These are phyloP conservation scores for Cladosporium oxysporum DNA, from an alignment of 2,329 filamentous ascomycete species.

Conservation along the genomic window DNA sequence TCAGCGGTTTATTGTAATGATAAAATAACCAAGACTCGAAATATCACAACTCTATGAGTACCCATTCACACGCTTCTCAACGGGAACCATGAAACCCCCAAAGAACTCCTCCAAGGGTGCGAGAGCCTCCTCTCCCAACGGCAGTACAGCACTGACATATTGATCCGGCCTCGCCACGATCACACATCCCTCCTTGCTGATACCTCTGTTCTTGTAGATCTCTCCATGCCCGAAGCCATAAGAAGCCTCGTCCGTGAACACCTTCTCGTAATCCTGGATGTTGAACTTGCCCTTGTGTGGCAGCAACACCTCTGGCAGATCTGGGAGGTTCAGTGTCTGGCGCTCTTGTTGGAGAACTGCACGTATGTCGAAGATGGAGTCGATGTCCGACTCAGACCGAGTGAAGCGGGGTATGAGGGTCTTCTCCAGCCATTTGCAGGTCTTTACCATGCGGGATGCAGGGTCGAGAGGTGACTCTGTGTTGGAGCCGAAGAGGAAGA, in stretches of 20 bases:
- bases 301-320: conserved; percentile 47
- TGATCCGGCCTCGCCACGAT: conserved; percentile 68
- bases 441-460: conserved; percentile 26
- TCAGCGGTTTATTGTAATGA: not conserved
- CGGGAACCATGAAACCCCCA: conserved; percentile 31
- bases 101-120: conserved; percentile 34
- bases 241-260: conserved; percentile 50
- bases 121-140: conserved; percentile 27
- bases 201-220: conserved; percentile 59
- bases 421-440: conserved; percentile 28
- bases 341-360: conserved; percentile 36
- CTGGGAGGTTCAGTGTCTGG: conserved; percentile 35
- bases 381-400: conserved; percentile 41
- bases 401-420: conserved; percentile 40
- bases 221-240: conserved; percentile 40
- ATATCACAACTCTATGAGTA: not conserved
- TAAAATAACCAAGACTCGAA: not conserved
- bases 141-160: conserved; percentile 53
- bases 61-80: not conserved
- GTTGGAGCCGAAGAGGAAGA: conserved; percentile 35
- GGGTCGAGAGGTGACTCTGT: conserved; percentile 24
- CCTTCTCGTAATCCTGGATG: conserved; percentile 43
- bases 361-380: conserved; percentile 57
- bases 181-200: conserved; percentile 59
- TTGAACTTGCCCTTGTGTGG: conserved; percentile 43